Evolutionary conservation across 1,139 yeast species (phyloP).

Genomic region (Suhomyces taliae): DNA sequence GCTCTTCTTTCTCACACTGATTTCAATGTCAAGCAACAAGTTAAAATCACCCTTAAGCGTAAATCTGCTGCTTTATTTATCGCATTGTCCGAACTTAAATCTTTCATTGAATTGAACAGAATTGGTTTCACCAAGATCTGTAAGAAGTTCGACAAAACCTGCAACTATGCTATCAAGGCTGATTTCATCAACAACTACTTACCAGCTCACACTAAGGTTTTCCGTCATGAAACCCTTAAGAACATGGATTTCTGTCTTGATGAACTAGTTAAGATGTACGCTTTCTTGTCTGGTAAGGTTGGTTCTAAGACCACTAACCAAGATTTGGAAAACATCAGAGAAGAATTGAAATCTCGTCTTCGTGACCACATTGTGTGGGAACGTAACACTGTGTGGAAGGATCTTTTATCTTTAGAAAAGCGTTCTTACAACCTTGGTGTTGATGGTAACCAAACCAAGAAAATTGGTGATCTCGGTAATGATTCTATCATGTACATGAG

Average conservation of each 20-base stretch:
- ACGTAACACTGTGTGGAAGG: conserved; percentile 96
- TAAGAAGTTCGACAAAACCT: conserved; percentile 85
- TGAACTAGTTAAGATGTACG: conserved; percentile 51
- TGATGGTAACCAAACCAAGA: conserved; percentile 27
- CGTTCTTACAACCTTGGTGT: conserved; percentile 41
- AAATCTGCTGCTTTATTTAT: conserved; percentile 69
- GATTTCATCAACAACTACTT: conserved; percentile 50
- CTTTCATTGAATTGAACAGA: conserved; percentile 76
- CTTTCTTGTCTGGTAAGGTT: conserved; percentile 38
- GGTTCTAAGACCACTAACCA: conserved; percentile 26
- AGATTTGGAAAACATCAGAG: conserved; percentile 53
- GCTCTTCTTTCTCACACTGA: conserved; percentile 47
- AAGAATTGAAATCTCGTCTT: conserved; percentile 71
- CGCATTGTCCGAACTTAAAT: conserved; percentile 75
- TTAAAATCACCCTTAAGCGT: conserved; percentile 66
- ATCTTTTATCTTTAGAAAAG: conserved; percentile 86
- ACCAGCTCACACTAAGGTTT: conserved; percentile 45
- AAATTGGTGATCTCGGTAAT: conserved; percentile 36
- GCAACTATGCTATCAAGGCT: conserved; percentile 58
- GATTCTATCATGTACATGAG: conserved; percentile 26
- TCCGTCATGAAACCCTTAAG: conserved; percentile 44
- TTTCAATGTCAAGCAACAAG: conserved; percentile 50
- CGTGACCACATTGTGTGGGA: conserved; percentile 96
- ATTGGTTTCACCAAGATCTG: conserved; percentile 88
- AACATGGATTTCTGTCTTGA: conserved; percentile 49